Percentiles rank a stretch among this genome's conserved stretches.
Conservation (phyloP, 108 stramenopile species). For the Conticribra weissflogii region DNA sequence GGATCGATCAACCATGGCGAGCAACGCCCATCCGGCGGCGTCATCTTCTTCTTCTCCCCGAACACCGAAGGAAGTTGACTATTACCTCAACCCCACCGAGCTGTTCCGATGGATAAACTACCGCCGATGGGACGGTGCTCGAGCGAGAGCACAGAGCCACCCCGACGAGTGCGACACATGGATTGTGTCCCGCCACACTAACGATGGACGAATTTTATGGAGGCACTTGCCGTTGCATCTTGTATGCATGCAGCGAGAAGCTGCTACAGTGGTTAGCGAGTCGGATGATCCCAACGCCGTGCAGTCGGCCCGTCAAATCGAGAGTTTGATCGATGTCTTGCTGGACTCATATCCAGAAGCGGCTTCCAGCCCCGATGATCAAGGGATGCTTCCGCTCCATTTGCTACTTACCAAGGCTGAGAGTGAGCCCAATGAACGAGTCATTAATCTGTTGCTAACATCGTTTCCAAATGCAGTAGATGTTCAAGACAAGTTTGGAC, state of each 20-base stretch:
- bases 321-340: constrained; percentile 47
- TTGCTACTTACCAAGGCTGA: constrained; percentile 44
- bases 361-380: constrained; percentile 54
- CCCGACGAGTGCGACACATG: constrained; percentile 53
- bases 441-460: constrained; percentile 48
- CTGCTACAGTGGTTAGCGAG: constrained; percentile 27
- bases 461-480: constrained; percentile 50
- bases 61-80: constrained; percentile 54
- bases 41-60: constrained; percentile 9
- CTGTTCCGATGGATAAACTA: constrained; percentile 71
- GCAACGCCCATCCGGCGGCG: background rate
- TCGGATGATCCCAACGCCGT: constrained; percentile 30
- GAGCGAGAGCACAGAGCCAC: constrained; percentile 44
- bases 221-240: constrained; percentile 51
- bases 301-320: constrained; percentile 44
- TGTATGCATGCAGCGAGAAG: constrained; percentile 56
- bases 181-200: constrained; percentile 46
- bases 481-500: constrained; percentile 47
- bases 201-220: constrained; percentile 48
- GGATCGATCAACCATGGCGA: too few species aligned
- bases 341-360: constrained; percentile 51
- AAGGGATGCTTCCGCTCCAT: constrained; percentile 55
- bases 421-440: constrained; percentile 48
- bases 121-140: constrained; percentile 66
- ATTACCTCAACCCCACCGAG: constrained; percentile 63